phyloP scores from a whole-genome alignment of 164 flowering plant genomes.

The Stephania yunnanensis region DNA sequence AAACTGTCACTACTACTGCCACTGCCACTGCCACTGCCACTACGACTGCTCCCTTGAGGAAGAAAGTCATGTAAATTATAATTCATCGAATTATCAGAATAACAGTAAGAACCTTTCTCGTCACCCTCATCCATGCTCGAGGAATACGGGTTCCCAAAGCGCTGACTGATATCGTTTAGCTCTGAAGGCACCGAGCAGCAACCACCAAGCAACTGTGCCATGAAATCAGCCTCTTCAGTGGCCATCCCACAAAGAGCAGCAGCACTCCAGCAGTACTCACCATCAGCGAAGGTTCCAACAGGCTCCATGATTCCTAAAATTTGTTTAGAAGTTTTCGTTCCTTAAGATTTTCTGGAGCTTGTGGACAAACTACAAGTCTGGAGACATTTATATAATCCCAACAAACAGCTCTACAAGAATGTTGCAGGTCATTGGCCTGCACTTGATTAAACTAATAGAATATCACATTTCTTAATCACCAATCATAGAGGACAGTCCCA shows the following conservation, averaged over 20 bases:
- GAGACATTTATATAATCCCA: conserved; percentile 31
- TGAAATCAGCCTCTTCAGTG: conserved; percentile 60
- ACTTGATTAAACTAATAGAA: conserved; percentile 8
- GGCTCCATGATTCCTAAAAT: conserved; percentile 12
- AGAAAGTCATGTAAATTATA: conserved; percentile 16
- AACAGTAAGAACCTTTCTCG: conserved; percentile 24
- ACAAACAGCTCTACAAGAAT: conserved; percentile 12
- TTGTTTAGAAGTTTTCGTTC: background rate
- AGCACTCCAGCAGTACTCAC: conserved; percentile 8
- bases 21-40: conserved; percentile 18
- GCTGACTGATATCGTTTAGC: conserved; percentile 15
- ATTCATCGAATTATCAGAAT: conserved; percentile 19
- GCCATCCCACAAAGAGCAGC: conserved; percentile 27
- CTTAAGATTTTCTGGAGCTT: background rate
- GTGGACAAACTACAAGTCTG: background rate
- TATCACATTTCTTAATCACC: background rate
- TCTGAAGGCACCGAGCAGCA: conserved; percentile 20
- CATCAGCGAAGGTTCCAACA: conserved; percentile 14
- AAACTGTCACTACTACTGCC: conserved; percentile 17
- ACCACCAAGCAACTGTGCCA: conserved; percentile 53
- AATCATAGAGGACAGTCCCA: conserved; percentile 8
- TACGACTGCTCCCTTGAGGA: conserved; percentile 26
- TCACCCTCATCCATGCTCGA: conserved; percentile 12
- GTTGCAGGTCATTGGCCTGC: conserved; percentile 35
- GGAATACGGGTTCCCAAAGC: conserved; percentile 16